Percentiles rank a stretch among this genome's conserved stretches.
Conservation (phyloP, 768 basidiomycete species). For the Paxillus involutus region DNA sequence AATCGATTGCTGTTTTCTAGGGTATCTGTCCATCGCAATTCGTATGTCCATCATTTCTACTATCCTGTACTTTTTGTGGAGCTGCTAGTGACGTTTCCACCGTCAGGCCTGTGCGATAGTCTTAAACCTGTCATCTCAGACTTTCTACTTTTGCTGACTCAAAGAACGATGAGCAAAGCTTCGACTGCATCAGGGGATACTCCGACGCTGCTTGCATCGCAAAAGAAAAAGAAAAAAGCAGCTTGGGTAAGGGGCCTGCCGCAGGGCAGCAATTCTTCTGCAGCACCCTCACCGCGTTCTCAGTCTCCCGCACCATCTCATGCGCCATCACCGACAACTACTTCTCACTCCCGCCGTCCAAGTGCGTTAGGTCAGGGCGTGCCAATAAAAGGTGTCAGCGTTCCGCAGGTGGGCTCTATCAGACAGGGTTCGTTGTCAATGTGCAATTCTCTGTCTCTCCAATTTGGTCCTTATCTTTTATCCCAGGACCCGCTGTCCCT, state of each 20-base stretch:
- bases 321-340: slow-evolving; percentile 42
- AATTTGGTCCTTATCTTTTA: slow-evolving; percentile 6
- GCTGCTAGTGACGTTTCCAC: slow-evolving; percentile 11
- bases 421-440: too few relatives aligned
- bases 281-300: too few relatives aligned
- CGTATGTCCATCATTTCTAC: slow-evolving; percentile 35
- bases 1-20: slow-evolving; percentile 49
- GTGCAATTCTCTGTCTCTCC: neutral
- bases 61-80: slow-evolving; percentile 7
- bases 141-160: slow-evolving; percentile 6
- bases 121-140: neutral
- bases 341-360: too few relatives aligned
- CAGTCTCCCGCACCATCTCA: too few relatives aligned
- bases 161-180: slow-evolving; percentile 98
- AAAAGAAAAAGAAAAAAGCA: too few relatives aligned
- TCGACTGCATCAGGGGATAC: too few relatives aligned
- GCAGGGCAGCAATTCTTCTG: slow-evolving; percentile 49
- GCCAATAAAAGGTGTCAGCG: too few relatives aligned
- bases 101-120: too few relatives aligned
- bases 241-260: slow-evolving; percentile 93
- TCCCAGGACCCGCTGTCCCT: slow-evolving; percentile 55
- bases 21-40: slow-evolving; percentile 44
- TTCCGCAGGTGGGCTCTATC: too few relatives aligned
- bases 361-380: too few relatives aligned
- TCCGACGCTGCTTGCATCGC: slow-evolving; percentile 69